Conservation (phyloP, 1,284 basidiomycete genomes). For the Puccinia triticina region DNA sequence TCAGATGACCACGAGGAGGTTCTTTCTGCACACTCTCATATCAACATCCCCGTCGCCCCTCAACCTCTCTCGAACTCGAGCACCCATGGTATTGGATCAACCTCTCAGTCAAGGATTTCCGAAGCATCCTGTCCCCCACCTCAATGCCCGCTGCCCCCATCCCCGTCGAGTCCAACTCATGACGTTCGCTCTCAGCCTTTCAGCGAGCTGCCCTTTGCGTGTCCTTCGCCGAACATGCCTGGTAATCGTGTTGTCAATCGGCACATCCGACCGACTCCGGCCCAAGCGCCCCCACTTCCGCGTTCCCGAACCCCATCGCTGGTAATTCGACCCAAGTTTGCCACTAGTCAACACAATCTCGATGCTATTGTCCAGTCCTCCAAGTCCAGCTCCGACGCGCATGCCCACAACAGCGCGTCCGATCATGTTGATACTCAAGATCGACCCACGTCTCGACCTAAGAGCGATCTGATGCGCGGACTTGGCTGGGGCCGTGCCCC, state of each 20-base stretch:
- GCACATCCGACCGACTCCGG: neutral
- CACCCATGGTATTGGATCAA: neutral
- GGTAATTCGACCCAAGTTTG: slow-evolving; percentile 22
- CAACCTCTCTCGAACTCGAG: neutral
- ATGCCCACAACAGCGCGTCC: neutral
- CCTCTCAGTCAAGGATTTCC: neutral
- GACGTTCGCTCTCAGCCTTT: neutral
- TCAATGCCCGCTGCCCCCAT: neutral
- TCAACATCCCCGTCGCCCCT: neutral
- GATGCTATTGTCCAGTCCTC: neutral
- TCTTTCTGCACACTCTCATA: slow-evolving; percentile 12
- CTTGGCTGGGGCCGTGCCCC: slow-evolving; percentile 29
- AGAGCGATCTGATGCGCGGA: slow-evolving; percentile 7
- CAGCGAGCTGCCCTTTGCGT: slow-evolving; percentile 16
- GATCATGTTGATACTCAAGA: neutral
- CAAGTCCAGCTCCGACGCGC: neutral
- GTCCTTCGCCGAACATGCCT: slow-evolving; percentile 14
- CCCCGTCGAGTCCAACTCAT: neutral
- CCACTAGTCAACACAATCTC: neutral
- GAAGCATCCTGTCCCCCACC: neutral
- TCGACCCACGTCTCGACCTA: slow-evolving; percentile 4
- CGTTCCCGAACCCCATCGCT: slow-evolving; percentile 26
- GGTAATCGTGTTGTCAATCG: neutral
- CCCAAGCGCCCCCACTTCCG: slow-evolving; percentile 21
- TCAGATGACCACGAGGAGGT: slow-evolving; percentile 28